These are phyloP conservation scores for Rosa chinensis DNA, from an alignment of 306 rosid genomes.

Conservation along the genomic window DNA sequence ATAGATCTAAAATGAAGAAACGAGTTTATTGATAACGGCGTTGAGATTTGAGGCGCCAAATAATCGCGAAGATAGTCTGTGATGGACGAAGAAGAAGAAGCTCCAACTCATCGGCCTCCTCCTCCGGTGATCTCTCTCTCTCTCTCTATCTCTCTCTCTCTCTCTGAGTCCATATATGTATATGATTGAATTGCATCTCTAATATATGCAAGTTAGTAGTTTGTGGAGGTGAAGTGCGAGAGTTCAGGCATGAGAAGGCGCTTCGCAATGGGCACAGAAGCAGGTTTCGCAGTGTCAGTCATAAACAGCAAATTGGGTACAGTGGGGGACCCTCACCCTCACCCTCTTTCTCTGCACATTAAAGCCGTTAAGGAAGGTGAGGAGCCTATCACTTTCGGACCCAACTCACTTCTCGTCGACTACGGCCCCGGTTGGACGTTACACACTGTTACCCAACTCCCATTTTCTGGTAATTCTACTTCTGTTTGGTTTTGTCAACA, in stretches of 20 bases:
- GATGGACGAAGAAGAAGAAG: not conserved
- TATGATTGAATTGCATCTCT: too few species aligned
- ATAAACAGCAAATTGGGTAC: constrained; percentile 51
- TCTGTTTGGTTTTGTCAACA: not conserved
- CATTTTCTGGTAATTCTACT: constrained; percentile 24
- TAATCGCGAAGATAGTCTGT: too few species aligned
- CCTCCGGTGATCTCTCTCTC: too few species aligned
- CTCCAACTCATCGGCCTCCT: not conserved
- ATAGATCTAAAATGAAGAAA: too few species aligned
- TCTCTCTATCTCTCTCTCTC: too few species aligned
- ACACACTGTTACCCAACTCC: constrained; percentile 48
- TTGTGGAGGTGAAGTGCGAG: constrained; percentile 60
- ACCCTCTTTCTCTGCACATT: constrained; percentile 42
- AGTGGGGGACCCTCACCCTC: not conserved
- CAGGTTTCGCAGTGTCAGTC: constrained; percentile 58
- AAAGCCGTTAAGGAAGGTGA: constrained; percentile 67
- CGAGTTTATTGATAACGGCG: too few species aligned
- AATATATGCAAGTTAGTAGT: constrained; percentile 17
- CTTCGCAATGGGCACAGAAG: constrained; percentile 64
- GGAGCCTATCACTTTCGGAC: constrained; percentile 75
- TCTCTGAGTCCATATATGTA: too few species aligned
- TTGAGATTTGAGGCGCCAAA: too few species aligned
- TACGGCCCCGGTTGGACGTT: constrained; percentile 62
- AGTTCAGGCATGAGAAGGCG: constrained; percentile 65
- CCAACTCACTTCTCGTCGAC: constrained; percentile 49